Evolutionary conservation across 2,329 filamentous ascomycete genomes (phyloP), one percentile per base, ranked within the genome.

Genomic region (Saccharata proteae): DNA sequence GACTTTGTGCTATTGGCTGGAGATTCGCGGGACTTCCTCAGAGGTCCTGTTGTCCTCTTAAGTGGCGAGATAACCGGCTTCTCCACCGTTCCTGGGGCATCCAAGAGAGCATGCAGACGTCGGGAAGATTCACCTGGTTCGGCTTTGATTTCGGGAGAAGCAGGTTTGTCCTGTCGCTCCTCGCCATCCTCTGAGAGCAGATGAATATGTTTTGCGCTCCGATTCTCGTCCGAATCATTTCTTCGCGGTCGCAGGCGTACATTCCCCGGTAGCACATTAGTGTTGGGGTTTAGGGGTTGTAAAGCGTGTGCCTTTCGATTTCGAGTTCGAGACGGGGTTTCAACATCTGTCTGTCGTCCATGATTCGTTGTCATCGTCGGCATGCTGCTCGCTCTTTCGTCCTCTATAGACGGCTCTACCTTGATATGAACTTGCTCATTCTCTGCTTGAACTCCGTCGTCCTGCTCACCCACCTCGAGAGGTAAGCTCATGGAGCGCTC

Each of bases 401-500:
- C n/a, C n/a, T n/a, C n/a, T n/a, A n/a, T n/a, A n/a, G n/a, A n/a
- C n/a, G n/a, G n/a, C n/a, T n/a, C n/a, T n/a, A n/a, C n/a, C n/a
- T n/a, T n/a, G n/a, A n/a, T n/a, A n/a, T n/a, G n/a, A n/a, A n/a
- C n/a, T n/a, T n/a, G n/a, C n/a, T n/a, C n/a, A n/a, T 13, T n/a
- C 24, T 35, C 23, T 18, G 10, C 5, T 11, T 30, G 21, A 4
- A 12, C 8, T 4, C n/a, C n/a, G 3, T 6, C 23, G 14, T 14
- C 23, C 23, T 47, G 43, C n/a, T 29, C 21, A 20, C 43, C 46
- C 16, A 47, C 26, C 6, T 20, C 16, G 16, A 49, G 3, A 7
- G 36, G 51, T 5, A 43, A 41, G 32, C 49, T 55, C 18, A 36
- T 46, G 7, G 46, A 52, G 30, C 46, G 43, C 24, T 52, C 43